Evolutionary conservation across 2,329 filamentous ascomycete species (phyloP), one percentile per base, ranked within the genome.

Genomic region (Epichloe uncinata): DNA sequence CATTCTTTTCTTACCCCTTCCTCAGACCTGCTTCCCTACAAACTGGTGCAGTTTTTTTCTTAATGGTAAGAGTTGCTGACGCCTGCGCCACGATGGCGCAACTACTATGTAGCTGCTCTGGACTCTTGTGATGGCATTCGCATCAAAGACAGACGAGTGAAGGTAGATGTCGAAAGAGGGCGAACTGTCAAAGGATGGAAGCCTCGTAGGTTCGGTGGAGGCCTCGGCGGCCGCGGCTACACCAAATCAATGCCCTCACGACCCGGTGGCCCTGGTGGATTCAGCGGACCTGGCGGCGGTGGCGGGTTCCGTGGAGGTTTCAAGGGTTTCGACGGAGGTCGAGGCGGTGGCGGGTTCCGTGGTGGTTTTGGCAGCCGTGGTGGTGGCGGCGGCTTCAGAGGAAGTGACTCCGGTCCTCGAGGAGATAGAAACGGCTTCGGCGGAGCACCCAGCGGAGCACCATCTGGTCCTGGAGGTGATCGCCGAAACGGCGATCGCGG

Each of bases 151-250:
- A 82, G 91, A 62, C 82, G 85, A 60, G 87, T 97, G 61, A 81
- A 95, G 63, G 89, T 97, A 61, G 93, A 98, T 64, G 91, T 97
- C 53, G 93, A 98, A 70, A 84, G 93, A 62, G 93, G 93, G 57
- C 85, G 93, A 58, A 97, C 93, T 34, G 88, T 96, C 40, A 86
- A 87, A 62, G 88, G 85, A 45, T 98, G 93, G 93, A 85, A 87
- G 62, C 93, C 93, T 54, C 84, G 87, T 58, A 84, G 93, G 55
- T 84, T 95, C 48, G 93, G 91, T 51, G 93, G 93, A 56, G 93
- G 93, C 44, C 79, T 96, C 3, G 93, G 93, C 54, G 91, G 91
- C 43, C 83, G 93, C 60, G 86, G 87, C 56, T 97, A 97, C 68
- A 97, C 91, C 51, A 94, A 91, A 68, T 80, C 83, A 15, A 74